Conservation (phyloP, 495 filamentous ascomycete species). For the Lepidopterella palustris region DNA sequence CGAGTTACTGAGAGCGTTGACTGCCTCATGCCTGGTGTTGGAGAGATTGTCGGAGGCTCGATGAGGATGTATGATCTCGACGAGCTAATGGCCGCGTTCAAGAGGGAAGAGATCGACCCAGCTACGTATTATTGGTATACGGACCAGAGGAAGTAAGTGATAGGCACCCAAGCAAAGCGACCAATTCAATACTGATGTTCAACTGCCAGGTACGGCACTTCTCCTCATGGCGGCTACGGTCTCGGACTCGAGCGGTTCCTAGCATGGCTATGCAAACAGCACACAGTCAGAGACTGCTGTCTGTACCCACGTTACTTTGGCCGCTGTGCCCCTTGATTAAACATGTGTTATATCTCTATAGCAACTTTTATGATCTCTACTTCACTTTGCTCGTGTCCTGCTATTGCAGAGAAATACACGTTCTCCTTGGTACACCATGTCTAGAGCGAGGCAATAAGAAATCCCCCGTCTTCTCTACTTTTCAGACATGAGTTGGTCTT, state of each 20-base stretch:
- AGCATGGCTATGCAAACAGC: slow-evolving; percentile 89
- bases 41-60: slow-evolving; percentile 93
- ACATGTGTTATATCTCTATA: neutral
- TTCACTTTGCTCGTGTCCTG: no score
- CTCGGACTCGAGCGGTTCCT: slow-evolving; percentile 93
- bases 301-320: slow-evolving; percentile 93
- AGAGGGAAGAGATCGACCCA: slow-evolving; percentile 76
- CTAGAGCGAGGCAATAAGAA: no score
- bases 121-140: slow-evolving; percentile 98
- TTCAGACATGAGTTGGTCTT: no score
- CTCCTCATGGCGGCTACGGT: slow-evolving; percentile 92
- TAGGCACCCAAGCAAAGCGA: neutral
- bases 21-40: slow-evolving; percentile 91
- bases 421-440: no score
- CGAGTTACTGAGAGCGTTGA: slow-evolving; percentile 97
- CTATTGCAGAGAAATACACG: no score
- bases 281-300: slow-evolving; percentile 82
- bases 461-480: no score
- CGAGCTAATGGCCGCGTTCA: slow-evolving; percentile 85
- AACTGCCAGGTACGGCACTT: slow-evolving; percentile 74
- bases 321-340: slow-evolving; percentile 73
- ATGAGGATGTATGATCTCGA: slow-evolving; percentile 94
- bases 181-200: slow-evolving; percentile 26
- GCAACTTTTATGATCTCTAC: no score
- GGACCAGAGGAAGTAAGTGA: slow-evolving; percentile 88